Percentiles rank a stretch among this genome's conserved stretches.
These are phyloP conservation scores for Pluteus cervinus DNA, from an alignment of 768 basidiomycete species.

Conservation along the genomic window DNA sequence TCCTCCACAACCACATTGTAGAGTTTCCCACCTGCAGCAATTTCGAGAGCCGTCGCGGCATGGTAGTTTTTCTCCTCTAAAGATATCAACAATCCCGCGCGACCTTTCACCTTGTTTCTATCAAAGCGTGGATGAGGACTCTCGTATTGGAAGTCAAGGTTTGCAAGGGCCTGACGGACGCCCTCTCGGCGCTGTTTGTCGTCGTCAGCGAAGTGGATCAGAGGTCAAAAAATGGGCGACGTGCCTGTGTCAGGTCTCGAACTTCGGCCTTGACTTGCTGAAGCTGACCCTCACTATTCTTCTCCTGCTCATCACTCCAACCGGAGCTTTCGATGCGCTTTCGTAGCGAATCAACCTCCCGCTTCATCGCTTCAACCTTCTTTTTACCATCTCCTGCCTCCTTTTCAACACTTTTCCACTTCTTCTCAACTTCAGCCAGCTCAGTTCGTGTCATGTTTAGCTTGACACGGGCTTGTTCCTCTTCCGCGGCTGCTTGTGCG, in stretches of 20 bases:
- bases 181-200: conserved; percentile 57
- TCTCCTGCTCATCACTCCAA: conserved; percentile 76
- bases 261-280: conserved; percentile 49
- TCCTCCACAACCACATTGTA: conserved; percentile 94
- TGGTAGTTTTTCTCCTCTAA: conserved; percentile 65
- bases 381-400: conserved; percentile 76
- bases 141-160: conserved; percentile 79
- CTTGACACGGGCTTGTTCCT: conserved; percentile 74
- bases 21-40: conserved; percentile 83
- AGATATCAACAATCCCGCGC: conserved; percentile 83
- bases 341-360: conserved; percentile 51
- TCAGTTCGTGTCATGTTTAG: conserved; percentile 77
- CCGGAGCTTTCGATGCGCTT: conserved; percentile 51
- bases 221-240: conserved; percentile 11
- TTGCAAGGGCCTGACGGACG: conserved; percentile 58
- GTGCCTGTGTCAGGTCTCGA: conserved; percentile 57
- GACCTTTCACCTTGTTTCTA: conserved; percentile 80
- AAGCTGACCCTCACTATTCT: conserved; percentile 43
- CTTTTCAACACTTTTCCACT: conserved; percentile 78
- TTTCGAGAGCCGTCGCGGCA: conserved; percentile 87
- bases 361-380: conserved; percentile 54
- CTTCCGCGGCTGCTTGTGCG: conserved; percentile 76
- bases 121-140: conserved; percentile 79
- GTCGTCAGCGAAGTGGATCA: not conserved
- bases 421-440: conserved; percentile 64